Conservation (phyloP, 75 land plant species). For the Cunninghamia lanceolata region DNA sequence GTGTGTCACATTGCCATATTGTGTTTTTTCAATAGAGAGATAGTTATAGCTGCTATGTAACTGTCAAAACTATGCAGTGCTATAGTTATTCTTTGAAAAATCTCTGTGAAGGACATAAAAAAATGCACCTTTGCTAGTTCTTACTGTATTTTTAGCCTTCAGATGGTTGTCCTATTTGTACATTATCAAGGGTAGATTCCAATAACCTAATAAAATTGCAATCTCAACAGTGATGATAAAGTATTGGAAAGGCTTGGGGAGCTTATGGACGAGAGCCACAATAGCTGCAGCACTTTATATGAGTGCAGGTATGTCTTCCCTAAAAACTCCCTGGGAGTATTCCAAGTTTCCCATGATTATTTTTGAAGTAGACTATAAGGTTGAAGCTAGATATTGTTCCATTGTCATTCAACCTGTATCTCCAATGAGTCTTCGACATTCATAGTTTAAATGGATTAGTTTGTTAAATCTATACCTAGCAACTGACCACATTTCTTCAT, state of each 20-base stretch:
- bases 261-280: conserved; percentile 95
- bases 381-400: neutral
- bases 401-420: neutral
- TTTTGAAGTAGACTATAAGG: neutral
- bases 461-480: neutral
- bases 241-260: conserved; percentile 74
- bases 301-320: conserved; percentile 86
- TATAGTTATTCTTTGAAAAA: neutral
- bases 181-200: neutral
- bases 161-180: neutral
- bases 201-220: neutral
- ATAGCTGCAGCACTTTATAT: conserved; percentile 90
- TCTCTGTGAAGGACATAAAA: neutral
- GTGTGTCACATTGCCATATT: neutral
- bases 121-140: neutral
- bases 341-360: neutral
- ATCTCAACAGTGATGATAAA: conserved; percentile 70
- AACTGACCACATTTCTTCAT: neutral
- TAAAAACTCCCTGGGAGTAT: neutral
- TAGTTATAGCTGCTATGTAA: neutral
- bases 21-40: neutral
- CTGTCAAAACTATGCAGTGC: neutral
- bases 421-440: neutral
- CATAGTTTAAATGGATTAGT: neutral
- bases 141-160: neutral